Evolutionary conservation across 148 eudicot species (phyloP), one percentile per base, ranked within the genome.

Genomic region (Amaranthus palmeri): DNA sequence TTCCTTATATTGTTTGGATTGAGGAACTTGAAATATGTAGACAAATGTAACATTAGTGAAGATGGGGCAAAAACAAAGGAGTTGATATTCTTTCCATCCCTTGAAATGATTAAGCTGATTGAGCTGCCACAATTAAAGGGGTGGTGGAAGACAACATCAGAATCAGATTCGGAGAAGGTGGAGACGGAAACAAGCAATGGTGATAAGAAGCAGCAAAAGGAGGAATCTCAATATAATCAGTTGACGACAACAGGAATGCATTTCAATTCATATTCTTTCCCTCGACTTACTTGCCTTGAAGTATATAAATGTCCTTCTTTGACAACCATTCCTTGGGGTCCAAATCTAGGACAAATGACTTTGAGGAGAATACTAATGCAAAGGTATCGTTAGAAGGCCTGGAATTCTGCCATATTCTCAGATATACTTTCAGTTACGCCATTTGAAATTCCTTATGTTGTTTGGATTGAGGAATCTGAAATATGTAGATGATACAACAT

Each of bases 11-110:
- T 70, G 43, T 2, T 1, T 0, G 0, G 5, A 0, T 15, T 72
- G 8, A 5, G 3, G 0, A 4, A 71, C 0, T 11, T 71, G 55
- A 62, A n/a, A n/a, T n/a, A n/a, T n/a, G n/a, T n/a, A n/a, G n/a
- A n/a, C n/a, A n/a, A n/a, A n/a, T n/a, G n/a, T n/a, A n/a, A n/a
- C n/a, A n/a, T n/a, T n/a, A n/a, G n/a, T n/a, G 43, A 52, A 4
- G 45, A n/a, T n/a, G n/a, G n/a, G n/a, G n/a, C 4, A 13, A 6
- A 8, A 36, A 14, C 25, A n/a, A 4, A 4, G 7, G 65, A 10
- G 5, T 25, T 40, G 36, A 3, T 14, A 11, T 60, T 58, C 46
- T 71, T 58, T 42, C 73, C 73, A 6, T 17, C 65, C 44, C 73
- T 70, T 46, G 65, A 70, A 40, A 12, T 7, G 43, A 64, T 70